Evolutionary conservation across 169 alveolate species (phyloP), one percentile per base, ranked within the genome.

Genomic region (Plasmodium ovale): DNA sequence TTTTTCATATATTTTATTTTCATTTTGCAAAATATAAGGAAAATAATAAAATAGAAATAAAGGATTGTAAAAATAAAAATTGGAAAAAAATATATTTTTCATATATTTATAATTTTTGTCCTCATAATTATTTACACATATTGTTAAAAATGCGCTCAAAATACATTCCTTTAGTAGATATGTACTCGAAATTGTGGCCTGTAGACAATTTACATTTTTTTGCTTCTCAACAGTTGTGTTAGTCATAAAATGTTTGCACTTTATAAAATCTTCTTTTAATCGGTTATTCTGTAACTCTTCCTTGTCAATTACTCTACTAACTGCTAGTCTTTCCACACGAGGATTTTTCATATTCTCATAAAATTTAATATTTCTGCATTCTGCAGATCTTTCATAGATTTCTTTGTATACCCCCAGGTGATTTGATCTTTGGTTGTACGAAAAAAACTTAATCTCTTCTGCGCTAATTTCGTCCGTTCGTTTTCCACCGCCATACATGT

Each of bases 21-120:
- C 89, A 21, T 6, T 42, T 14, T 47, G 23, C 3, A 58, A 31
- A 29, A 49, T 79, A 70, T 10, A 39, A 7, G 42, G 49, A 31
- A 79, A 79, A 56, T 79, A 79, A 7, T 79, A 60, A 49, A 65
- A 79, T 21, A 79, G 69, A 54, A 79, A 53, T 44, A 79, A 21
- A 0, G 89, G 89, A 65, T 79, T 79, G 54, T 79, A 79, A 19
- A 62, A 67, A 42, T 79, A 79, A 64, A 79, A 79, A 51, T 79
- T 79, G 5, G 29, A 47, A 39, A 65, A 79, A 29, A 49, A 79
- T 4, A 79, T 12, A 64, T 25, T 25, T 58, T 79, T 79, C 70
- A 79, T 65, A 21, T 79, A 53, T 64, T 79, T 79, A 59, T 79
- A 79, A 53, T 10, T 47, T 31, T 35, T 79, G 27, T 79, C 82